Conservation (phyloP, 202 grass and related monocot species). For the Dendrocalamus latiflorus region DNA sequence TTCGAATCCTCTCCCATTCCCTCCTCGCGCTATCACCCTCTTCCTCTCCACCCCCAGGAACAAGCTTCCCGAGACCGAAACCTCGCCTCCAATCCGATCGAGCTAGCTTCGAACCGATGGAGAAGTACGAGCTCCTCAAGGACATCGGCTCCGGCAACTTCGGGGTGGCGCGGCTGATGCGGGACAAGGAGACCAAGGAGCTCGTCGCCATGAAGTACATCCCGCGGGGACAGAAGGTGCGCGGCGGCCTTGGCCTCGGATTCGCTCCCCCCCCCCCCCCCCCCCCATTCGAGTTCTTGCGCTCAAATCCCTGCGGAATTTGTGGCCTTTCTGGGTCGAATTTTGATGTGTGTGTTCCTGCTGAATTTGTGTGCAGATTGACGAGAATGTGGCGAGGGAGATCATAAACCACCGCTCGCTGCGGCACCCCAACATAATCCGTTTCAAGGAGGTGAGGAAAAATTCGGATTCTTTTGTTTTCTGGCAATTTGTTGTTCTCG, state of each 20-base stretch:
- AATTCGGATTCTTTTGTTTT: neutral
- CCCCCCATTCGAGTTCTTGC: neutral
- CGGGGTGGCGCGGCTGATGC: constrained; percentile 73
- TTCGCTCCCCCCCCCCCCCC: neutral
- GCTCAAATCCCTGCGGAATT: neutral
- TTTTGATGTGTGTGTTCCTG: neutral
- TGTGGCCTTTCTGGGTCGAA: neutral
- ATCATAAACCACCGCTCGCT: constrained; percentile 82
- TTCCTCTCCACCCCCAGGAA: neutral
- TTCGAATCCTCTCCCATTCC: constrained; percentile 34
- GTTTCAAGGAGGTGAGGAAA: constrained; percentile 69
- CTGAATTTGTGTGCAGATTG: constrained; percentile 35
- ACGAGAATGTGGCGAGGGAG: constrained; percentile 84
- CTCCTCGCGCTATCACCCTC: neutral
- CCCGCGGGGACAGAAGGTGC: constrained; percentile 69
- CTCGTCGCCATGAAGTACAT: constrained; percentile 90
- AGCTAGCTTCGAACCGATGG: constrained; percentile 30
- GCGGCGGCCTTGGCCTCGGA: neutral
- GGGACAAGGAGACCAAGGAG: constrained; percentile 82
- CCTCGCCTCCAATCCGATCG: neutral
- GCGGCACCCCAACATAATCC: constrained; percentile 78
- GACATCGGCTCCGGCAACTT: constrained; percentile 87
- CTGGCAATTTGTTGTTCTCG: neutral
- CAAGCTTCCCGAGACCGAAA: neutral
- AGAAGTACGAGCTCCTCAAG: constrained; percentile 86